Evolutionary conservation across 163 green algal genomes (phyloP), one percentile per base, ranked within the genome.

Genomic region (Chlorella variabilis): DNA sequence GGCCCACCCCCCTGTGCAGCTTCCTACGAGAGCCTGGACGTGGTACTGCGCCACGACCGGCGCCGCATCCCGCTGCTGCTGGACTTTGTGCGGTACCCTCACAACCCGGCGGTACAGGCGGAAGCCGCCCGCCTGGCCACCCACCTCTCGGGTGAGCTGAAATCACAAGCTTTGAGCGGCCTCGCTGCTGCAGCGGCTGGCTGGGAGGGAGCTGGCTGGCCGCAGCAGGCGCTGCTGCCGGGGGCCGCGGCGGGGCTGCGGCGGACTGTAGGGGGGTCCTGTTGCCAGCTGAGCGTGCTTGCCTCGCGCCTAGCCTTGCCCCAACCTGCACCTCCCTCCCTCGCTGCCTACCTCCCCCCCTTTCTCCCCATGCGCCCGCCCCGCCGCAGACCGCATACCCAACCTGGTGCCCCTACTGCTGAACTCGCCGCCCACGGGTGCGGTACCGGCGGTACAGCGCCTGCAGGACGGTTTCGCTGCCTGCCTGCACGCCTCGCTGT

Each of bases 41-140:
- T 27, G 2, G 85, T 90, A 56, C 76, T 96, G 27, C 67, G 84
- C 67, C 54, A 75, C n/a, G 78, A 88, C 73, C 68, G 49, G 15
- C 74, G 78, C 20, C 86, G 88, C 62, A 48, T 96, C 29, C 75
- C 88, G 17, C 41, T 66, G 17, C 82, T 96, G 78, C 75, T 96
- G 73, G 87, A 93, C 67, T 94, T 90, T 62, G 87, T 94, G 59
- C 88, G 89, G 59, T 95, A 96, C 79, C 74, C 86, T 9, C 81
- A 79, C 74, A 90, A 84, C 74, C 77, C 77, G 0, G 88, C 86
- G 6, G 70, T 96, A 4, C 91, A 95, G 85, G 61, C 86, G 0
- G 86, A 92, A 86, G 87, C 93, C 0, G 69, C 95, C n/a, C 80
- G 82, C 33, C 58, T 95, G 4, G 49, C 79, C 2, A 49, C 87